Evolutionary conservation across 2,329 filamentous ascomycete species (phyloP).

Genomic region (Colletotrichum lindemuthianum): DNA sequence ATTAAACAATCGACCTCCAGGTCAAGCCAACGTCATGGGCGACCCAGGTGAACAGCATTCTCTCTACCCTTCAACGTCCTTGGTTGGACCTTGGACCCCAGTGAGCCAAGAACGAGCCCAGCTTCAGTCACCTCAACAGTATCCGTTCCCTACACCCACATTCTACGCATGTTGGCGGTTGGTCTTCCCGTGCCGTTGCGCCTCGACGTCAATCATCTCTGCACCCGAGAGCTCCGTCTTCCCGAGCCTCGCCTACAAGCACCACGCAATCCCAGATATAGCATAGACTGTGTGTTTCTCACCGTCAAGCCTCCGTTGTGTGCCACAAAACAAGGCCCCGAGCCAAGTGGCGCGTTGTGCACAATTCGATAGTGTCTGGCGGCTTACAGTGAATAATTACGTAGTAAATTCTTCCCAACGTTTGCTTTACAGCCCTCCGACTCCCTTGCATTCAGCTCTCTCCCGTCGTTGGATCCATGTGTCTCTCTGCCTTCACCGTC

Average conservation of each 20-base stretch:
- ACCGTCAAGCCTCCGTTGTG: not conserved
- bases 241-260: not conserved
- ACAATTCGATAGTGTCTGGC: conserved; percentile 11
- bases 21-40: no score
- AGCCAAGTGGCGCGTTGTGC: conserved; percentile 5
- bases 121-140: no score
- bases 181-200: conserved; percentile 17
- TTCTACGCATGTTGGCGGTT: not conserved
- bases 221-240: conserved; percentile 8
- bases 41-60: no score
- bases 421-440: not conserved
- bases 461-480: conserved; percentile 2
- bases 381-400: not conserved
- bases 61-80: not conserved
- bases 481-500: conserved; percentile 2
- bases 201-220: conserved; percentile 22
- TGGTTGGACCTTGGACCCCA: fast-evolving
- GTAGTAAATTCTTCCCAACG: not conserved
- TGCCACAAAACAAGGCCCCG: not conserved
- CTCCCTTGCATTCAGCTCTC: conserved; percentile 21
- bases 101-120: no score
- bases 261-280: not conserved
- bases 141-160: no score
- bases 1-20: not conserved
- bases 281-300: not conserved